Evolutionary conservation across 768 basidiomycete species (phyloP), one percentile per base, ranked within the genome.

Genomic region (Sporobolomyces phaffii): DNA sequence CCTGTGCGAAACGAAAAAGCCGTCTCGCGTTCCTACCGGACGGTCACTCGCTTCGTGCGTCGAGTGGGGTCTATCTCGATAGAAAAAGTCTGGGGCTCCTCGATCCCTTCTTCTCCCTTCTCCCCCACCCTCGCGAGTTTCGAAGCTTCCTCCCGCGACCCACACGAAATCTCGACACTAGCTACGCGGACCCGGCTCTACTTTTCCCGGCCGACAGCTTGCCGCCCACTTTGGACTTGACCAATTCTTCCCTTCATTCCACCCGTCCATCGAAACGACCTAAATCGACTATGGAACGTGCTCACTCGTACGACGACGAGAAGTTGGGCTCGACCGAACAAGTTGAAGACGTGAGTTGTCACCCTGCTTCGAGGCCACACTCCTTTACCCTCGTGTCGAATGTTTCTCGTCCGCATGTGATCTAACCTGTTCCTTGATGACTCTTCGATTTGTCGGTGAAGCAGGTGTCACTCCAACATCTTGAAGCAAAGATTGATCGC

Each of bases 341-440:
- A 14, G 41, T 70, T 14, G 69, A 70, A 17, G 18, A 56, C n/a
- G 66, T 68, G 44, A 62, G 66, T 28, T n/a, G n/a, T n/a, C n/a
- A n/a, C n/a, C n/a, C n/a, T n/a, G n/a, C n/a, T n/a, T 36, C 14
- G 38, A 5, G 24, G 15, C 33, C 24, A 2, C 5, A n/a, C 48
- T 31, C 28, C 7, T 11, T 24, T 26, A 24, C 38, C 28, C 5
- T 38, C 24, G 28, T 33, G 6, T 20, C 52, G 17, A 18, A 22
- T 20, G 33, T 45, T 45, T 20, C n/a, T n/a, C n/a, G n/a, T n/a
- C n/a, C n/a, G n/a, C n/a, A n/a, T n/a, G n/a, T n/a, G n/a, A n/a
- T n/a, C n/a, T n/a, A n/a, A n/a, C n/a, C n/a, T n/a, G n/a, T n/a
- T n/a, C n/a, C n/a, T n/a, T n/a, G n/a, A n/a, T 54, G 34, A 52